Evolutionary conservation across 768 basidiomycete genomes (phyloP), one percentile per base, ranked within the genome.

Genomic region (Amylocystis lapponica): DNA sequence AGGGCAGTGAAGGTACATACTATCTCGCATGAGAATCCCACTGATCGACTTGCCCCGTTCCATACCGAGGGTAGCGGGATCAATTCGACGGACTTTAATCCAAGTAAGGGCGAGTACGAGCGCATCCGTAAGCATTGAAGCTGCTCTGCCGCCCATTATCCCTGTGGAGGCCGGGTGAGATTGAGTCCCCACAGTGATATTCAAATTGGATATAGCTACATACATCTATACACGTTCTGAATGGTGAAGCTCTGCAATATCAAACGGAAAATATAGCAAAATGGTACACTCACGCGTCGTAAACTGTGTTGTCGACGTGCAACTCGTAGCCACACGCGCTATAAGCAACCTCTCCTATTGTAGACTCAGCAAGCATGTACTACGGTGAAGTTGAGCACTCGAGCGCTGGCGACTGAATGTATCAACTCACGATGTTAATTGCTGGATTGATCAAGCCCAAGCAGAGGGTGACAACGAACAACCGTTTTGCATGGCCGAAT

Each of bases 31-130:
- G 14, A 42, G 41, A 14, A 42, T n/a, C n/a, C n/a, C 41, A 5
- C 7, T 7, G 4, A 6, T 23, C 4, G n/a, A 23, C 20, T 22
- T 3, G 13, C n/a, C 32, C 12, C 11, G 5, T 5, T 30, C 13
- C 12, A 20, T 22, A n/a, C 17, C 13, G 20, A 8, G 12, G 23
- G 22, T 16, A 27, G 10, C 25, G 32, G 39, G n/a, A n/a, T n/a
- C 42, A 5, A 46, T 38, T 12, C 31, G 20, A 9, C 37, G 43
- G 16, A 47, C 48, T 39, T 45, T 47, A 9, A 35, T 11, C 49
- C 48, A 53, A 12, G 52, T 53, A 16, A 53, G 27, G 3, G 27
- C 37, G 16, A 50, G 40, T 3, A 53, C 52, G 25, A 53, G 20
- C 1, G 43, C 48, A 29, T 53, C 52, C 2, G 45, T 48, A 3